Evolutionary conservation across 2,329 filamentous ascomycete genomes (phyloP).

Genomic region (Monosporascus sp.): DNA sequence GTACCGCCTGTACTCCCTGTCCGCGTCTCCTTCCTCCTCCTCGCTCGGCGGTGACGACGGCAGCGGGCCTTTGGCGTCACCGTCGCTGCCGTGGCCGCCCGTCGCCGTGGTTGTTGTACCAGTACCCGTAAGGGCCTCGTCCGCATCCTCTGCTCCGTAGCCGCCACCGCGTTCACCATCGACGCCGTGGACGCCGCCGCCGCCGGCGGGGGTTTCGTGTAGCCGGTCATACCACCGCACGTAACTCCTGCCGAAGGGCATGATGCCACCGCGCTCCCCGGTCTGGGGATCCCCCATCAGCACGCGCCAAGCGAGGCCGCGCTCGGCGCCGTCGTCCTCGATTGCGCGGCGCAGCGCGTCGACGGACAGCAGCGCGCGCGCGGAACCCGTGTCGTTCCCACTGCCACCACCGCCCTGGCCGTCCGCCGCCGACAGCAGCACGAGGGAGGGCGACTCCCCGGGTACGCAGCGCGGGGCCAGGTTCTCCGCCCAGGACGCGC

Average conservation of each 20-base stretch:
- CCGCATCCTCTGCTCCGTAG: too few species aligned
- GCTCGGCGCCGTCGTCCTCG: slow-evolving; percentile 34
- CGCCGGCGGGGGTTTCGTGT: too few species aligned
- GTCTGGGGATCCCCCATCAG: slow-evolving; percentile 1
- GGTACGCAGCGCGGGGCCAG: background rate
- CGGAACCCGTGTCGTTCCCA: slow-evolving; percentile 2
- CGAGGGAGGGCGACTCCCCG: background rate
- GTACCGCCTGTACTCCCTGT: slow-evolving; percentile 32
- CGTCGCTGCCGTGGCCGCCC: background rate
- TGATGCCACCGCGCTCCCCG: slow-evolving; percentile 14
- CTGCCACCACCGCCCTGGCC: slow-evolving; percentile 5
- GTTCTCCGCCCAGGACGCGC: background rate
- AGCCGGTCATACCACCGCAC: too few species aligned
- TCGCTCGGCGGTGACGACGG: slow-evolving; percentile 10
- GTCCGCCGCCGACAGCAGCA: background rate
- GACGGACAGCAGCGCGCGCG: slow-evolving; percentile 10
- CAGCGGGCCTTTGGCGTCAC: slow-evolving; percentile 5
- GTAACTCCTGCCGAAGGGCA: slow-evolving; percentile 22
- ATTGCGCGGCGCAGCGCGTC: slow-evolving; percentile 33
- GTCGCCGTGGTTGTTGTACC: too few species aligned
- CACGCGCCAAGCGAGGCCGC: slow-evolving; percentile 35
- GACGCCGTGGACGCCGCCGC: too few species aligned
- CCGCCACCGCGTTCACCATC: too few species aligned
- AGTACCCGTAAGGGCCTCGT: too few species aligned
- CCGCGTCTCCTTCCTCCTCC: slow-evolving; percentile 8